These are phyloP conservation scores for Phytophthora meadii DNA, from an alignment of 352 stramenopile genomes.

Conservation along the genomic window DNA sequence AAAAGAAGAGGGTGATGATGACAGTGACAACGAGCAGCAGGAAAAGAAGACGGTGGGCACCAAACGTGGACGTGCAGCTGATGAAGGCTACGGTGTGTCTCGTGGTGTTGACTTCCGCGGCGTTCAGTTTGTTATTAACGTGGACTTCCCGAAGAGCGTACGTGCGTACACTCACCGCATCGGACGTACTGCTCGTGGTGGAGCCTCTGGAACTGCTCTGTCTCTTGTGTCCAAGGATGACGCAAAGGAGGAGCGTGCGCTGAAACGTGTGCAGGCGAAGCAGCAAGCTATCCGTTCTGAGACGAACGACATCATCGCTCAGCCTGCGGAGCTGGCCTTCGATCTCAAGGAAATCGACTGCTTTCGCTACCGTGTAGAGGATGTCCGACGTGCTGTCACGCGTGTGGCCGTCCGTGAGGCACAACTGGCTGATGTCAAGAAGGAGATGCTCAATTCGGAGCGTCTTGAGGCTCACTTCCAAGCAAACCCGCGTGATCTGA, in stretches of 20 bases:
- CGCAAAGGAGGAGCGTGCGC: constrained; percentile 78
- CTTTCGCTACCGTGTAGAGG: constrained; percentile 97
- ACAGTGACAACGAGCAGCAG: constrained; percentile 44
- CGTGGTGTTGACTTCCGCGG: constrained; percentile 98
- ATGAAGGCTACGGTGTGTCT: constrained; percentile 96
- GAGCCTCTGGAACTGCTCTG: constrained; percentile 95
- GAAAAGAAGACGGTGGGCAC: constrained; percentile 46
- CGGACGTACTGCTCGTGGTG: constrained; percentile 96
- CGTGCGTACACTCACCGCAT: constrained; percentile 98
- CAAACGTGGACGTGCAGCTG: constrained; percentile 61
- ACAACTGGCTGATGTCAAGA: constrained; percentile 96
- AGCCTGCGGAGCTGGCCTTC: constrained; percentile 97
- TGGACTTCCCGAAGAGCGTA: constrained; percentile 96
- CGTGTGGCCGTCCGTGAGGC: constrained; percentile 94
- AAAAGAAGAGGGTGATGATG: constrained; percentile 77
- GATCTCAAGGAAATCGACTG: constrained; percentile 98
- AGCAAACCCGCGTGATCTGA: constrained; percentile 95
- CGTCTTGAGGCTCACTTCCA: constrained; percentile 97
- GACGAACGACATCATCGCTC: constrained; percentile 86
- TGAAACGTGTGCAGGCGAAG: constrained; percentile 92
- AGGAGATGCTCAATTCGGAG: constrained; percentile 98
- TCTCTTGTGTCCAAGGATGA: constrained; percentile 93
- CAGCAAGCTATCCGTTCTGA: constrained; percentile 88
- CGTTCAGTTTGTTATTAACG: constrained; percentile 99
- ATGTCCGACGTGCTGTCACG: constrained; percentile 96